These are phyloP conservation scores for Fusarium foetens DNA, from an alignment of 2,329 filamentous ascomycete species.

Conservation along the genomic window DNA sequence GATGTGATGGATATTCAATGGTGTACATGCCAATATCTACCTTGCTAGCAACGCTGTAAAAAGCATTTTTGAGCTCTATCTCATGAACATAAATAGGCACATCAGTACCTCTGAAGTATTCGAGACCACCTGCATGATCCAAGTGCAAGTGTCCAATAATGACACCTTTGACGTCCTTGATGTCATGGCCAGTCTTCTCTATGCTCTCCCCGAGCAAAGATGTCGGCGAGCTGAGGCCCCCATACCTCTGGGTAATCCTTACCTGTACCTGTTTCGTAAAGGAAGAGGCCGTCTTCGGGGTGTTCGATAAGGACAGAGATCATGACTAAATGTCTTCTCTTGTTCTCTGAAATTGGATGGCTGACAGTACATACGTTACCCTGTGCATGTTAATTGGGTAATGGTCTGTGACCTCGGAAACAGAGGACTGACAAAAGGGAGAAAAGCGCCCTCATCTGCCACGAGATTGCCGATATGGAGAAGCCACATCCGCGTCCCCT, in stretches of 20 bases:
- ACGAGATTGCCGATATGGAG: background rate
- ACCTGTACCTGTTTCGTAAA: background rate
- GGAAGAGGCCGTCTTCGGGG: background rate
- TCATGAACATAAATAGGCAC: background rate
- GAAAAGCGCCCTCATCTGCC: background rate
- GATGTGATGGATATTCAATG: rapidly evolving
- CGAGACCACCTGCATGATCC: background rate
- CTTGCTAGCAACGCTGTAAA: background rate
- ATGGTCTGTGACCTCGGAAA: background rate
- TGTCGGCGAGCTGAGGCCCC: background rate
- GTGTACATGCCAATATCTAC: background rate
- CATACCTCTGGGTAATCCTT: background rate
- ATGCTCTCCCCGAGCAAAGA: background rate
- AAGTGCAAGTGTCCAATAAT: background rate
- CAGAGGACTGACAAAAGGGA: background rate
- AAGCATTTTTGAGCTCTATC: background rate
- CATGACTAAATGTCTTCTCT: background rate
- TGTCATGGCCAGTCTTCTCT: background rate
- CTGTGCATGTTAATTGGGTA: background rate
- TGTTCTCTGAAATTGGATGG: background rate
- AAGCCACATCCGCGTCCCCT: background rate
- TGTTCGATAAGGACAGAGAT: background rate
- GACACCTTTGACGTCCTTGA: background rate
- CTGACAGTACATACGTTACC: background rate
- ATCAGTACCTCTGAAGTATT: background rate